Conservation (phyloP, 805 yeast genomes). For the Nadsonia fulvescens region DNA sequence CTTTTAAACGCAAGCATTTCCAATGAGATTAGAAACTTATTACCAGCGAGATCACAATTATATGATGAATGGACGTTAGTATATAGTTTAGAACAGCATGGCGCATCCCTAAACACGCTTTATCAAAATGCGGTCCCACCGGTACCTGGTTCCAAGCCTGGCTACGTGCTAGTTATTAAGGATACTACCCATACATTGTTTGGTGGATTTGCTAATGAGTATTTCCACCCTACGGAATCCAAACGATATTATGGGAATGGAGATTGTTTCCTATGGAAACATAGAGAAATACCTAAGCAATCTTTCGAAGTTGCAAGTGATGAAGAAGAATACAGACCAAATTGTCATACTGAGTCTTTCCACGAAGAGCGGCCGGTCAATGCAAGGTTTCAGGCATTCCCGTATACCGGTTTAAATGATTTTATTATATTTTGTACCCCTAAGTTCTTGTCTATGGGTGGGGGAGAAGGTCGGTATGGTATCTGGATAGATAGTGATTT, state of each 20-base stretch:
- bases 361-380: no score
- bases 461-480: constrained; percentile 86
- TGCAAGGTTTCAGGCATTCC: constrained; percentile 74
- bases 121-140: constrained; percentile 25
- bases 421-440: constrained; percentile 69
- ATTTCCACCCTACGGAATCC: constrained; percentile 50
- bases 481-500: constrained; percentile 70
- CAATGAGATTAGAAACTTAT: constrained; percentile 47
- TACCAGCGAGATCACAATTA: constrained; percentile 69
- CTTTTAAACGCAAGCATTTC: constrained; percentile 49
- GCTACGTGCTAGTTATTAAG: constrained; percentile 56
- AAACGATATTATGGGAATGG: constrained; percentile 81
- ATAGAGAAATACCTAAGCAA: constrained; percentile 25
- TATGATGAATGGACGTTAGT: constrained; percentile 58
- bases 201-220: constrained; percentile 63
- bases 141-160: constrained; percentile 24
- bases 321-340: constrained; percentile 1
- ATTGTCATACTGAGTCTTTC: constrained; percentile 21
- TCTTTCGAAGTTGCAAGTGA: not conserved
- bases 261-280: constrained; percentile 83
- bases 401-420: constrained; percentile 77
- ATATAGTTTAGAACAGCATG: constrained; percentile 84
- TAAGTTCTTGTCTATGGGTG: constrained; percentile 67
- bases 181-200: constrained; percentile 49
- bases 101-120: constrained; percentile 67